Evolutionary conservation across 352 stramenopile species (phyloP).

Genomic region (Aphanomyces stellatus): DNA sequence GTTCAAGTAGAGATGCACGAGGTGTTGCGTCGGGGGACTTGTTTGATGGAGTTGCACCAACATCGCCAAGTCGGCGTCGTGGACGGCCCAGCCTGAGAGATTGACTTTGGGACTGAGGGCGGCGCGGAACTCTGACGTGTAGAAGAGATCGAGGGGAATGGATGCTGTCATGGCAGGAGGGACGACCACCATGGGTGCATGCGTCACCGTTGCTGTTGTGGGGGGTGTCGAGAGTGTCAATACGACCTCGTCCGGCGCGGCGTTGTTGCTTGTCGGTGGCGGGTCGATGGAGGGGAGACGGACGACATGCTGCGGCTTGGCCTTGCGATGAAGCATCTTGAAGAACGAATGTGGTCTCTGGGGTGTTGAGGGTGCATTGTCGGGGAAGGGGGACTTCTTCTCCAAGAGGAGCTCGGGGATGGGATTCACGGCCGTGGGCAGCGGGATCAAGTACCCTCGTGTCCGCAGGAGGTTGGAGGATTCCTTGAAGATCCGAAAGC

Average conservation of each 20-base stretch:
- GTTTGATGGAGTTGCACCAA: slow-evolving; percentile 21
- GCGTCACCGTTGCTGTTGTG: too few relatives aligned
- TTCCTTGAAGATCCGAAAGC: neutral
- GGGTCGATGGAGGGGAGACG: neutral
- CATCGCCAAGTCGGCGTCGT: slow-evolving; percentile 31
- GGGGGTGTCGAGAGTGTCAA: neutral
- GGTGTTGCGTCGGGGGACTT: slow-evolving; percentile 23
- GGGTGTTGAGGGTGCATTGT: neutral
- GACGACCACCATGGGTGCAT: neutral
- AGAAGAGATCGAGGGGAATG: slow-evolving; percentile 12
- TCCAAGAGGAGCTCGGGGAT: neutral
- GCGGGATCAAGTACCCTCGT: neutral
- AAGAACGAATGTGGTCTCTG: neutral
- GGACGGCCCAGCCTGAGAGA: slow-evolving; percentile 44
- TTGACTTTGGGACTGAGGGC: slow-evolving; percentile 25
- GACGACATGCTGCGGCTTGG: neutral
- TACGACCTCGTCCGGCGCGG: neutral
- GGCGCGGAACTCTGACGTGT: slow-evolving; percentile 15
- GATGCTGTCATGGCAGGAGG: neutral
- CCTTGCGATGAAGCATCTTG: neutral
- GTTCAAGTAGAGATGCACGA: slow-evolving; percentile 21
- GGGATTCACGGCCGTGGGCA: neutral
- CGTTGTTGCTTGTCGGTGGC: neutral
- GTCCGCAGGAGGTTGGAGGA: neutral
- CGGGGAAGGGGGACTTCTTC: too few relatives aligned